Base-by-base conservation (phyloP, 2,329 filamentous ascomycete genomes). In the Pestalotiopsis sp. region DNA sequence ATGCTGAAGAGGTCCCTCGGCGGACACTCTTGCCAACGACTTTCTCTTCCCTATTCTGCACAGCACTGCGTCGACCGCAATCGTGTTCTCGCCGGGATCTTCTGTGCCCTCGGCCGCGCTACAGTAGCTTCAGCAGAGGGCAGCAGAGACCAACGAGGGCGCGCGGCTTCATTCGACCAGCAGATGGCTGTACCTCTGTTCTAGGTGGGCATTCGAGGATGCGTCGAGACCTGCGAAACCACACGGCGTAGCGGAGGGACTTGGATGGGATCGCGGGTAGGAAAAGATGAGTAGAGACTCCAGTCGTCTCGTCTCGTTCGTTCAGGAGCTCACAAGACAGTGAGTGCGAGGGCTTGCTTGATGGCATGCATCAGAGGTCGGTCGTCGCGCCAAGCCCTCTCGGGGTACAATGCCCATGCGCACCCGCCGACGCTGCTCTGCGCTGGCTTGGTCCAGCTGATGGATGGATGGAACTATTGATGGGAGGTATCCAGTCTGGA, bases 41-140 rank as follows among this genome's bases (percentile, higher is more conserved):
- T 12, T 12, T 7, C 6, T 64, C 20, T 11, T 13, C n/a, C 17
- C 45, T 52, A 1, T 17, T n/a, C 17, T 9, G 45, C 7, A 52
- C n/a, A 23, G 45, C 13, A 17, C 4, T 23, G 59, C 61, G 38
- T 2, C n/a, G n/a, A 39, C 49, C 38, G 61, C 36, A 39, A 23
- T 25, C 20, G 38, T 31, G 61, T 31, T 20, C n/a, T 62, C 65
- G 27, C 36, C 66, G 27, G 65, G 66, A 66, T 67, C 66, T 66
- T 69, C 68, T 69, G 68, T 67, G 69, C 69, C 69, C 69, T 75
- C 73, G 74, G 75, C 75, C 71, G 76, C 70, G 68, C 61, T 72
- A 75, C 76, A 78, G 75, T 76, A 78, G 76, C 77, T 76, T 75
- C 73, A 75, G 70, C 72, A 75, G 70, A 69, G 67, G 69, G 71